Evolutionary conservation across 768 basidiomycete genomes (phyloP).

Genomic region (Vararia minispora): DNA sequence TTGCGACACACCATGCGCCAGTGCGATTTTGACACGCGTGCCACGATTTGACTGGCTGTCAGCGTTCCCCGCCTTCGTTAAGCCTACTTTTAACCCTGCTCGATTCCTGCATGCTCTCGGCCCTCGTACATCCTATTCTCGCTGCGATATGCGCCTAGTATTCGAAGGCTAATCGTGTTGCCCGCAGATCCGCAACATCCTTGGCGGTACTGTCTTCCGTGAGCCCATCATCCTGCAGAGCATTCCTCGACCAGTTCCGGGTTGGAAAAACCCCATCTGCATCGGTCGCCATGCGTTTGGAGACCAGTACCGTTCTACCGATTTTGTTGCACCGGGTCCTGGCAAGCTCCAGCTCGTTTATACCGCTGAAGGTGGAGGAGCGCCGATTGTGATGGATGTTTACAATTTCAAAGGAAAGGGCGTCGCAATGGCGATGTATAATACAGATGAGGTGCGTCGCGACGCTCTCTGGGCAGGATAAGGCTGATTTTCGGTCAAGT

Average conservation of each 20-base stretch:
- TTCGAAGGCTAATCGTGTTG: too few relatives aligned
- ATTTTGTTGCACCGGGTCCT: constrained; percentile 82
- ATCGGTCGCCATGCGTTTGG: constrained; percentile 98
- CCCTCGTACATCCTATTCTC: too few relatives aligned
- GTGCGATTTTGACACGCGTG: too few relatives aligned
- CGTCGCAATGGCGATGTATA: constrained; percentile 97
- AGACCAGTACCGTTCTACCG: constrained; percentile 95
- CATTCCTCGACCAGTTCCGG: constrained; percentile 90
- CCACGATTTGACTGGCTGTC: too few relatives aligned
- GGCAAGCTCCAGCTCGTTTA: constrained; percentile 92
- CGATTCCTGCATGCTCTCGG: too few relatives aligned
- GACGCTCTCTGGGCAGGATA: neutral
- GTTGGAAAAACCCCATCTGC: constrained; percentile 94
- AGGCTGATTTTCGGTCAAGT: constrained; percentile 31
- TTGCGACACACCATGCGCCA: too few relatives aligned
- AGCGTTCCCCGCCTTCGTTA: too few relatives aligned
- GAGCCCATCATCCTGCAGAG: constrained; percentile 90
- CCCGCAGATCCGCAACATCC: constrained; percentile 95
- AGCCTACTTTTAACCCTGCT: too few relatives aligned
- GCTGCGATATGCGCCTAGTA: too few relatives aligned
- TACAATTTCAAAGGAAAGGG: constrained; percentile 91
- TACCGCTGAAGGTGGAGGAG: constrained; percentile 69
- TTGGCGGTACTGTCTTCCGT: constrained; percentile 97
- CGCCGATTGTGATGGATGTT: constrained; percentile 61
- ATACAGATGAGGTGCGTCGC: constrained; percentile 74